Base-by-base conservation (phyloP, 1,139 yeast species). In the Saccharomycopsis phalli region DNA sequence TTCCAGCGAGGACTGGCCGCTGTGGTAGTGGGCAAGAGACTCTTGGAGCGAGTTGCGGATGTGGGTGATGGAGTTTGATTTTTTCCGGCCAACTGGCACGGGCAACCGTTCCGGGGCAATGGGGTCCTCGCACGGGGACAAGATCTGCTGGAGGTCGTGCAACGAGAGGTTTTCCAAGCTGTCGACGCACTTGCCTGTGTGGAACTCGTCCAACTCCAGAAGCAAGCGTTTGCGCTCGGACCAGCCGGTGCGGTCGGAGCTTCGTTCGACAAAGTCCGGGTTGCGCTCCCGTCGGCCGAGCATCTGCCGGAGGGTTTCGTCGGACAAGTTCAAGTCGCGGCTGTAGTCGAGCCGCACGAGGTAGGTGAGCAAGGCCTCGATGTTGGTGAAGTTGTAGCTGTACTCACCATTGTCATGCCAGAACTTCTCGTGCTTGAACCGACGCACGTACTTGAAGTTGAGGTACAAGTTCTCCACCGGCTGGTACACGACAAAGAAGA, bases 311-410 rank as follows among this genome's bases (percentile, higher is more conserved):
- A 42, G 17, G 10, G 27, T 33, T 4, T 36, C 40, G 16, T 40
- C 43, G 17, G 30, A 21, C 8, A 44, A 18, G 11, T 30, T 30
- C 33, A 44, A 38, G 21, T 44, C 47, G 22, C 36, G 29, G 26
- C 36, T 28, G 25, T 38, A 44, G 25, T 38, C 41, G 10, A 44
- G 23, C 14, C 36, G 23, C 11, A 34, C 23, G 5, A 44, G 21
- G 36, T 20, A 44, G 16, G 45, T 44, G 18, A 44, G 30, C 5
- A 42, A 27, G 6, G 48, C 48, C 23, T 43, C 44, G 10, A 45
- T 33, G 18, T 37, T 45, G 4, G 48, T 45, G 32, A 45, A 38
- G 19, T 36, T 20, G 25, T 45, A 45, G 14, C 33, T 23, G 8
- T 27, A 38, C 8, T 31, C 32, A 10, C 33, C 33, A 14, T 31